Evolutionary conservation across 169 alveolate genomes (phyloP).

Genomic region (Plasmodium coatneyi): DNA sequence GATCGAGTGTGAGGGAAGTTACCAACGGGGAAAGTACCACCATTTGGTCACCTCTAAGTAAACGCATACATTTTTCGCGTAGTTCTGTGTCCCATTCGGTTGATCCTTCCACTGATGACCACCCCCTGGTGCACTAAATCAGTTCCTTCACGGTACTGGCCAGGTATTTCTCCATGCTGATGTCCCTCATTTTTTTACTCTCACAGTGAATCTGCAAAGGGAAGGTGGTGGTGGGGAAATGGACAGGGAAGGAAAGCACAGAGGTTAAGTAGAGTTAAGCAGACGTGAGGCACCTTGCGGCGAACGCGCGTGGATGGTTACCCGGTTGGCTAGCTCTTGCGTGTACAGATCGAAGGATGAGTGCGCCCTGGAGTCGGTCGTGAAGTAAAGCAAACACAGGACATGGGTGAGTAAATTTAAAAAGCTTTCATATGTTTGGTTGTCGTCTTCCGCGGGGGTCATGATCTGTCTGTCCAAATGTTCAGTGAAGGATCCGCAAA

Average conservation of each 20-base stretch:
- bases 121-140: slow-evolving; percentile 1
- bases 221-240: not conserved
- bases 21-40: not conserved
- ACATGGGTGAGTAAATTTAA: slow-evolving; percentile 41
- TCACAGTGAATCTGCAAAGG: slow-evolving; percentile 32
- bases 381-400: slow-evolving; percentile 56
- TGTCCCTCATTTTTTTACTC: slow-evolving; percentile 63
- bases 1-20: not conserved
- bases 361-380: slow-evolving; percentile 43
- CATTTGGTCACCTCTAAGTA: not conserved
- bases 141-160: slow-evolving; percentile 6
- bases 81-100: not conserved
- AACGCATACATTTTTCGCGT: not conserved
- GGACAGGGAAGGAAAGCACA: not conserved
- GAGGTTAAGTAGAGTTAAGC: not conserved
- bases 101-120: not conserved
- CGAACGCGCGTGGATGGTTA: not conserved
- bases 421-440: slow-evolving; percentile 31
- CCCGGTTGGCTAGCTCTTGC: slow-evolving; percentile 63
- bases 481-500: not conserved
- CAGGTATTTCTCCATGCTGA: not conserved
- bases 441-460: not conserved
- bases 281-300: not conserved
- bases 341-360: slow-evolving; percentile 58
- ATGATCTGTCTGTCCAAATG: not conserved